Evolutionary conservation across 179 eudicot species (phyloP).

Genomic region (Carnegiea gigantea): DNA sequence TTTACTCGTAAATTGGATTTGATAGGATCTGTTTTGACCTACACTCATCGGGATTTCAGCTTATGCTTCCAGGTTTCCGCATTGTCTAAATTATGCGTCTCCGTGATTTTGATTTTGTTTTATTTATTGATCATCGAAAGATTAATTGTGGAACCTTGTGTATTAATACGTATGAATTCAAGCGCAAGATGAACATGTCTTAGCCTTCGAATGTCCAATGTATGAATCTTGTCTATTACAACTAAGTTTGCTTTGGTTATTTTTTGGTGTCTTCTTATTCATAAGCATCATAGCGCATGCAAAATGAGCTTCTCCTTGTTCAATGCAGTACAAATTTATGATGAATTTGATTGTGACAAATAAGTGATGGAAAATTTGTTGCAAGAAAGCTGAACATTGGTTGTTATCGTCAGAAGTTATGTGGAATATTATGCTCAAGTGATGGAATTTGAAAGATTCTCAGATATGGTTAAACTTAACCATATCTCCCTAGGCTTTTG

Average conservation of each 20-base stretch:
- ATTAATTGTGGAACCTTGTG: too few relatives aligned
- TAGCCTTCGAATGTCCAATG: too few relatives aligned
- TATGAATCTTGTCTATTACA: too few relatives aligned
- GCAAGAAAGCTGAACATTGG: not conserved
- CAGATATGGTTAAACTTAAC: not conserved
- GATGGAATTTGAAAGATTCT: not conserved
- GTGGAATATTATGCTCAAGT: not conserved
- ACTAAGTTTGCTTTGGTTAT: too few relatives aligned
- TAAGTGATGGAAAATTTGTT: not conserved
- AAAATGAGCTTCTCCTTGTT: not conserved
- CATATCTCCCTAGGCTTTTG: not conserved
- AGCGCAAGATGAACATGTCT: too few relatives aligned
- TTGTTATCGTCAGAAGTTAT: not conserved
- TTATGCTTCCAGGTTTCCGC: too few relatives aligned
- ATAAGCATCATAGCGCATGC: conserved; percentile 8
- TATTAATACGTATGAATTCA: too few relatives aligned
- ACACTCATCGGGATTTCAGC: not conserved
- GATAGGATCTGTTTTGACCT: not conserved
- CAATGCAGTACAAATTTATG: not conserved
- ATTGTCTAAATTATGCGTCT: too few relatives aligned
- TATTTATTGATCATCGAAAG: too few relatives aligned
- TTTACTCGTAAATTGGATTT: not conserved
- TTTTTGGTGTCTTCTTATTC: too few relatives aligned
- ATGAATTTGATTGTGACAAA: not conserved
- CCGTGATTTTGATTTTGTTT: too few relatives aligned